Evolutionary conservation across 2,329 filamentous ascomycete genomes (phyloP), one percentile per base, ranked within the genome.

Genomic region (Colletotrichum sublineola): DNA sequence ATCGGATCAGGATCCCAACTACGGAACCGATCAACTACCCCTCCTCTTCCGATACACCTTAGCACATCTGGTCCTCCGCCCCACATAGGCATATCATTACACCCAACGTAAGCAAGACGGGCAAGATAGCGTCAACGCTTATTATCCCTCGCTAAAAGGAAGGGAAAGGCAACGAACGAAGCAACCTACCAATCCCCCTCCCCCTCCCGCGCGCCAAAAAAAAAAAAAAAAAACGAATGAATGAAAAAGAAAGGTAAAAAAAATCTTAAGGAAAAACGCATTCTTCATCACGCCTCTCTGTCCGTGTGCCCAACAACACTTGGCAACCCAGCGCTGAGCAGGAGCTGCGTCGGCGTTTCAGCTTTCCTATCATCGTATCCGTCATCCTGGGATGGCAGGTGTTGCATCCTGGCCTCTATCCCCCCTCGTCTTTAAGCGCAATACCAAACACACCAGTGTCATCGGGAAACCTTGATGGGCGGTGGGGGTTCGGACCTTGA

Each of bases 311-410:
- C 56, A 20, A 18, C 14, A 38, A 50, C 62, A 55, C 29, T 52
- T 38, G 38, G 48, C 40, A 46, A 61, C 46, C 38, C 62, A 53
- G 15, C 42, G 18, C 50, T 48, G 36, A 33, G 42, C n/a, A 40
- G 33, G 18, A 20, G 18, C 42, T 15, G 24, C 31, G 12, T 40
- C 64, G 33, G 57, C 38, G 68, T 71, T 63, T 68, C 65, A 68
- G 29, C 40, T 63, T 18, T n/a, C 33, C n/a, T 46, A 64, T 58
- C 68, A 63, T 63, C 58, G 68, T 53, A 58, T 63, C 58, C 65
- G n/a, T 24, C 20, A 63, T 55, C 56, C 68, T 71, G 68, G 68
- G 68, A 71, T 71, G 68, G 65, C 58, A 71, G 67, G 52, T 71
- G 64, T 71, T 58, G 50, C 44, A 38, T 24, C 40, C 8, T 52